Base-by-base conservation (phyloP, 2,329 filamentous ascomycete species). In the Drechmeria coniospora region DNA sequence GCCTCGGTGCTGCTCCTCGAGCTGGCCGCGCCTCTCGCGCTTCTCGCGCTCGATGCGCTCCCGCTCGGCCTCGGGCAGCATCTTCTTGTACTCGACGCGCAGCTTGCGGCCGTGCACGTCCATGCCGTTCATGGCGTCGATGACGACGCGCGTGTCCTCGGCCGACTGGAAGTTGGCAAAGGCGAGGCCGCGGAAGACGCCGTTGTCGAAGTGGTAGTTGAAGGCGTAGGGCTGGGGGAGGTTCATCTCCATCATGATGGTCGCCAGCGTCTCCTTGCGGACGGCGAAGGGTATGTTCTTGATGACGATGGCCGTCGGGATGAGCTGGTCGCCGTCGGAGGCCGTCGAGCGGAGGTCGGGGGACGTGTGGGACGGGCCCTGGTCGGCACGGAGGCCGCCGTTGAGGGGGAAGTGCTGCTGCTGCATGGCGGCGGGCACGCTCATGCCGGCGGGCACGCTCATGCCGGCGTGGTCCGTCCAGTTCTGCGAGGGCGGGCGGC, bases 251-350 rank as follows among this genome's bases (percentile, higher is more conserved):
- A 86, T 81, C 90, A 98, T 98, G 41, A 94, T 68, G 36, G 77
- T 74, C 19, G 92, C 82, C 21, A 98, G 66, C 44, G 87, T 83
- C 56, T 98, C 90, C 57, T 95, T 95, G 54, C 93, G 86, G 32
- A 95, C 84, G 16, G 92, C 90, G 51, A 98, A 98, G 0, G 92
- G 90, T 21, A 98, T 98, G 50, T 98, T 98, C 62, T 98, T 98
- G 57, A 98, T 95, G 33, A 98, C 90, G 43, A 98, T 95, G 30
- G 90, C 90, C 4, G 90, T 98, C 3, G 87, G 87, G 33, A 98
- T 98, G 34, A 98, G 71, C 57, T 95, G 87, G 40, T 93, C 87
- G 31, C 74, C 66, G 26, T 73, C 68, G 45, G 43, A 60, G 33
- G 45, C 55, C 40, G 37, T 56, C 32, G 45, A 58, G 54, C 59